phyloP scores from a whole-genome alignment of 192 early-diverging fungal species.

The Geosiphon pyriformis region DNA sequence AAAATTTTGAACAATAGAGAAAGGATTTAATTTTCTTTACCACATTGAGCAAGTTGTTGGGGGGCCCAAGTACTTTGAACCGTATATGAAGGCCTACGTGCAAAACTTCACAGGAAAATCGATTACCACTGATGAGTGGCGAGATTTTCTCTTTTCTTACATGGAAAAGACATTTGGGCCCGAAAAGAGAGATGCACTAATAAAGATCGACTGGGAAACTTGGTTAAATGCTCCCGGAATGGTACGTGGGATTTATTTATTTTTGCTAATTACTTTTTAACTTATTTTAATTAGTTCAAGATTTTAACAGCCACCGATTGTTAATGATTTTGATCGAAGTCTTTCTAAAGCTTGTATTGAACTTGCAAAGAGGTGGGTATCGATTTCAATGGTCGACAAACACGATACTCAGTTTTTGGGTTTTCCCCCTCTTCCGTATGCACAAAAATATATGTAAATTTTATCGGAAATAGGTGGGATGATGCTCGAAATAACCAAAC shows the following conservation, averaged over 20 bases:
- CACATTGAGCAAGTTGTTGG: slow-evolving; percentile 88
- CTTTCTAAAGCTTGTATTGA: slow-evolving; percentile 75
- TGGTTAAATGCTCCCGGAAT: slow-evolving; percentile 89
- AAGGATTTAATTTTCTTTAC: slow-evolving; percentile 92
- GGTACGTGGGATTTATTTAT: slow-evolving; percentile 42
- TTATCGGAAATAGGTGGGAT: slow-evolving; percentile 47
- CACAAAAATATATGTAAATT: neutral
- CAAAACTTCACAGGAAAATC: slow-evolving; percentile 78
- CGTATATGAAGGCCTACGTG: slow-evolving; percentile 78
- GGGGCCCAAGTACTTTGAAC: slow-evolving; percentile 78
- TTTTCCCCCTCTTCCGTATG: too few species aligned
- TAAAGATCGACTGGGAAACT: slow-evolving; percentile 83
- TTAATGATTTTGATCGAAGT: slow-evolving; percentile 78
- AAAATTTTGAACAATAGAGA: slow-evolving; percentile 32
- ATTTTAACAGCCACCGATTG: slow-evolving; percentile 61
- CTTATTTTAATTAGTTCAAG: neutral
- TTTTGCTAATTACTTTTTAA: neutral
- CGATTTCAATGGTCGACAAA: neutral
- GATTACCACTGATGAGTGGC: slow-evolving; percentile 88
- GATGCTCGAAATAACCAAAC: slow-evolving; percentile 43
- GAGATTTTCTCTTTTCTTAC: slow-evolving; percentile 71
- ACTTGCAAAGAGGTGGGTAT: slow-evolving; percentile 56
- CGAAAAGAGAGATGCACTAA: slow-evolving; percentile 54
- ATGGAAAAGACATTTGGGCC: slow-evolving; percentile 60
- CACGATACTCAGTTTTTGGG: neutral